Conservation (phyloP, 768 basidiomycete genomes). For the Rhizopogon vinicolor region DNA sequence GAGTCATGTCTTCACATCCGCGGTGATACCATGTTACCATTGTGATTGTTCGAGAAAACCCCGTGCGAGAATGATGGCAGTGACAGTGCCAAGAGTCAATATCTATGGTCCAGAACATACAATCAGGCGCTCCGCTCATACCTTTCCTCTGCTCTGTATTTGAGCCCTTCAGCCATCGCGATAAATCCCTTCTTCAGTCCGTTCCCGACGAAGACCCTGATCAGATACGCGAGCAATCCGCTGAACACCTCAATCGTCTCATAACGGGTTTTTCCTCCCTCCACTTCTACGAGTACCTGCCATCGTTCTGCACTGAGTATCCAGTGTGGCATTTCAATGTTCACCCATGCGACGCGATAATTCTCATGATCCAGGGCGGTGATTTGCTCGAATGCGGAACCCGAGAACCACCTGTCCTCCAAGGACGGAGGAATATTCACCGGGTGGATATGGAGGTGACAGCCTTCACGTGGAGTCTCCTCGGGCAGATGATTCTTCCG, state of each 20-base stretch:
- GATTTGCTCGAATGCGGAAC: constrained; percentile 41
- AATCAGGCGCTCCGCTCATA: background rate
- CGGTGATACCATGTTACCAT: background rate
- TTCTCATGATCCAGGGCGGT: constrained; percentile 48
- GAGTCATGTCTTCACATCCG: background rate
- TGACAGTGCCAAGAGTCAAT: too few species aligned
- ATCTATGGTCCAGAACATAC: background rate
- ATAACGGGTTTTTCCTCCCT: constrained; percentile 53
- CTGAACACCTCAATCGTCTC: constrained; percentile 60
- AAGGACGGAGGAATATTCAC: constrained; percentile 63
- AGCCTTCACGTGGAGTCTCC: constrained; percentile 48
- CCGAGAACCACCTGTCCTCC: constrained; percentile 29
- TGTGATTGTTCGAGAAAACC: background rate
- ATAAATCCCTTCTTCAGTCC: constrained; percentile 42
- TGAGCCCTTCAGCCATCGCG: constrained; percentile 56
- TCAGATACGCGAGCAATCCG: constrained; percentile 49
- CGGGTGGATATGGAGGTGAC: constrained; percentile 40
- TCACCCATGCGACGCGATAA: constrained; percentile 55
- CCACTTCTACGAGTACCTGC: constrained; percentile 49
- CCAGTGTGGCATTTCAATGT: constrained; percentile 37
- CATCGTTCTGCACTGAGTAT: constrained; percentile 54
- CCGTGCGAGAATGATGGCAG: too few species aligned
- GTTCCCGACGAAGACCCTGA: constrained; percentile 39
- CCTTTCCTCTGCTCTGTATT: constrained; percentile 40
- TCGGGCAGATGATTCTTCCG: constrained; percentile 31